These are phyloP conservation scores for Geotrichum restrictum DNA, from an alignment of 1,139 yeast species.

Conservation along the genomic window DNA sequence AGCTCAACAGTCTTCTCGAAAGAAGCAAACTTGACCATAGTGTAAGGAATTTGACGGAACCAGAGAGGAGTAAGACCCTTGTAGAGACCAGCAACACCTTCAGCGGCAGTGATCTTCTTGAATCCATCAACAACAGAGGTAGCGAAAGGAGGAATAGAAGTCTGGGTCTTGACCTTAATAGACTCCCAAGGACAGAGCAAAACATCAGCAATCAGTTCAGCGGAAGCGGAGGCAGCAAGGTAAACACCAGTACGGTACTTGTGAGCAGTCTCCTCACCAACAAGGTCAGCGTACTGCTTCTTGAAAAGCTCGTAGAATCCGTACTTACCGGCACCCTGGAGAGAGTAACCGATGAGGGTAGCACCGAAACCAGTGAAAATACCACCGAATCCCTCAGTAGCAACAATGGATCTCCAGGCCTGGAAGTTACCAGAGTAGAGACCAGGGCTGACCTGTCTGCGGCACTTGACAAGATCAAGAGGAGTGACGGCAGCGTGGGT, in stretches of 20 bases:
- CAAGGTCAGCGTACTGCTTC: slow-evolving; percentile 54
- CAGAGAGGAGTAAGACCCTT: slow-evolving; percentile 75
- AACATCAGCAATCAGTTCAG: slow-evolving; percentile 78
- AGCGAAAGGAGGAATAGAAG: slow-evolving; percentile 70
- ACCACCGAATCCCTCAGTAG: slow-evolving; percentile 59
- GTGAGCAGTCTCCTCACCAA: slow-evolving; percentile 54
- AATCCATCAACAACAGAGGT: slow-evolving; percentile 48
- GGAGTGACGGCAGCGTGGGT: slow-evolving; percentile 79
- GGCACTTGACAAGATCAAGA: slow-evolving; percentile 71
- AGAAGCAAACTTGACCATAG: slow-evolving; percentile 79
- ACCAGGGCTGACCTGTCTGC: slow-evolving; percentile 65
- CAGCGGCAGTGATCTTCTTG: slow-evolving; percentile 51
- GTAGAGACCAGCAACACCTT: slow-evolving; percentile 55
- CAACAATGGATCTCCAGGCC: slow-evolving; percentile 62
- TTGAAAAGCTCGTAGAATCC: slow-evolving; percentile 81
- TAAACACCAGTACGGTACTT: slow-evolving; percentile 62
- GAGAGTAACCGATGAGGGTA: slow-evolving; percentile 72
- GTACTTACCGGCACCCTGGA: slow-evolving; percentile 85
- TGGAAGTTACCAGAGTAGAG: slow-evolving; percentile 61
- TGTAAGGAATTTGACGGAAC: slow-evolving; percentile 84
- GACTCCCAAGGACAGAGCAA: slow-evolving; percentile 82
- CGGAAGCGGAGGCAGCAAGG: slow-evolving; percentile 73
- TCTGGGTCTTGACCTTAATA: slow-evolving; percentile 75
- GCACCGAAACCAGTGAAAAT: slow-evolving; percentile 75
- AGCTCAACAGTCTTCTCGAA: slow-evolving; percentile 74